These are phyloP conservation scores for Ophiostoma montium DNA, from an alignment of 2,329 filamentous ascomycete genomes.

Conservation along the genomic window DNA sequence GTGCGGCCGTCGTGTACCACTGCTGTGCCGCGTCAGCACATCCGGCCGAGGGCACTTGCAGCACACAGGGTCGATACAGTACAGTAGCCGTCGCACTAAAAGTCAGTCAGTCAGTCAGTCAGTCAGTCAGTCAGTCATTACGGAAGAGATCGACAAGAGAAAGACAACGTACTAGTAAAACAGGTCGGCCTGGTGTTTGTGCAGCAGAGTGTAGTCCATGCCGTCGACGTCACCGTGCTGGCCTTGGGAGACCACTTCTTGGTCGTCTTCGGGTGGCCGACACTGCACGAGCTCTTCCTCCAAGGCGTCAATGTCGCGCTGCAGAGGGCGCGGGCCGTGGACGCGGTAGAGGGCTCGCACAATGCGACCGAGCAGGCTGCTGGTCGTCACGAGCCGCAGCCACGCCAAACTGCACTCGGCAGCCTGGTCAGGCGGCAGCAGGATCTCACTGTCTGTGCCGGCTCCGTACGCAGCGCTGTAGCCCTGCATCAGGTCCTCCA, in stretches of 20 bases:
- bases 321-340: neutral
- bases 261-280: neutral
- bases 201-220: neutral
- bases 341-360: slow-evolving; percentile 3
- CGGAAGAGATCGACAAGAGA: no score
- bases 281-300: neutral
- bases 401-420: neutral
- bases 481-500: slow-evolving; percentile 13
- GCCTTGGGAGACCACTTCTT: neutral
- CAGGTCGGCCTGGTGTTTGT: neutral
- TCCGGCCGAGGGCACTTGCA: neutral
- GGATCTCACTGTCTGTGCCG: neutral
- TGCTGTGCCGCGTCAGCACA: neutral
- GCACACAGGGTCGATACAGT: neutral
- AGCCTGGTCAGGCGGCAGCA: neutral
- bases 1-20: neutral
- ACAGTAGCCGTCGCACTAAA: neutral
- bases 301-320: neutral
- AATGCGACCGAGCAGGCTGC: neutral
- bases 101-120: neutral
- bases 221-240: neutral
- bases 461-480: neutral
- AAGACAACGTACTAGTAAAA: neutral
- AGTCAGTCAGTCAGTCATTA: neutral
- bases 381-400: neutral